Evolutionary conservation across 225 moss, liverwort and hornwort species (phyloP).

Genomic region (Lunularia cruciata): DNA sequence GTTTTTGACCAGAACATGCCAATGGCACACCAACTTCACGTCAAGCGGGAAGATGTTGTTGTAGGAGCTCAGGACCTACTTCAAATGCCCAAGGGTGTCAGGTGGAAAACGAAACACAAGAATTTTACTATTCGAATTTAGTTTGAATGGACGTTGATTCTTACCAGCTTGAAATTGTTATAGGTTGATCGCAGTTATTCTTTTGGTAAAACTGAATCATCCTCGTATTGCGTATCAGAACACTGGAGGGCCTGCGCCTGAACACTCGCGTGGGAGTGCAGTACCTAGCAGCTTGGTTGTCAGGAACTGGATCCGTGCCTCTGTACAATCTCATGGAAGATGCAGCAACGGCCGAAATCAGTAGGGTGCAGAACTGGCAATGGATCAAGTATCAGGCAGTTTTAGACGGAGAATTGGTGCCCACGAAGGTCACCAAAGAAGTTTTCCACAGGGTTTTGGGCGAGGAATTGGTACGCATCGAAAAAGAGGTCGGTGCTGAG

Average conservation of each 20-base stretch:
- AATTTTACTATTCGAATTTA: no score
- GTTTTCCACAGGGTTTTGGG: conserved; percentile 64
- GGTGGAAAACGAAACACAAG: no score
- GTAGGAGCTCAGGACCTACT: conserved; percentile 50
- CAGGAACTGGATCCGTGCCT: conserved; percentile 78
- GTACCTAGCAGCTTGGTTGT: conserved; percentile 81
- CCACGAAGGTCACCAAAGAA: conserved; percentile 54
- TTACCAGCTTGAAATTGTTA: no score
- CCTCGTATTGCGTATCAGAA: conserved; percentile 26
- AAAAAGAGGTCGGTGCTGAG: conserved; percentile 57
- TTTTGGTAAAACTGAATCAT: background rate
- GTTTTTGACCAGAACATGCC: conserved; percentile 74
- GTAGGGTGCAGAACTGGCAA: conserved; percentile 90
- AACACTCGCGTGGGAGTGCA: conserved; percentile 79
- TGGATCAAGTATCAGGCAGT: conserved; percentile 73
- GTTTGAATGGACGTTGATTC: no score
- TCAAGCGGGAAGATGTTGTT: conserved; percentile 70
- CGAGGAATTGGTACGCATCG: conserved; percentile 60
- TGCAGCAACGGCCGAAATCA: conserved; percentile 83
- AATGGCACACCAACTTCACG: conserved; percentile 63
- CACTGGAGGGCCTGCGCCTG: conserved; percentile 65
- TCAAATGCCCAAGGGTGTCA: conserved; percentile 60
- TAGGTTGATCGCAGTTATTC: no score
- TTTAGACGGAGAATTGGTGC: conserved; percentile 50
- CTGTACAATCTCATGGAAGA: conserved; percentile 91